Evolutionary conservation across 2,329 filamentous ascomycete species (phyloP).

Genomic region (Fusarium sublunatum): DNA sequence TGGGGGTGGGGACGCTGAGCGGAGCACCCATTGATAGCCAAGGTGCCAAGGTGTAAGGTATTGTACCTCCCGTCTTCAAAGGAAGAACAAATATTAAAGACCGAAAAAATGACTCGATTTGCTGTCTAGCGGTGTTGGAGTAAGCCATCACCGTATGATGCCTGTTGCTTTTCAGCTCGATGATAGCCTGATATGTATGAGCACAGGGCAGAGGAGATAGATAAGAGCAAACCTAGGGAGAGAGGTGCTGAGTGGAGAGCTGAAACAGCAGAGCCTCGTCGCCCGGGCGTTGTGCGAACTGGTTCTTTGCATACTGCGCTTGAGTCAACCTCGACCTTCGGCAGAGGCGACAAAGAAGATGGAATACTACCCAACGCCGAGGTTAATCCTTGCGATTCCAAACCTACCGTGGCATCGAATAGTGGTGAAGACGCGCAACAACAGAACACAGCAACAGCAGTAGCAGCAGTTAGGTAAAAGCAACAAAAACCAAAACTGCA

Average conservation of each 20-base stretch:
- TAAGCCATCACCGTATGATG: slow-evolving; percentile 8
- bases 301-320: slow-evolving; percentile 15
- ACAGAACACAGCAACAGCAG: not conserved
- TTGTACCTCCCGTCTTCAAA: not conserved
- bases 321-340: slow-evolving; percentile 1
- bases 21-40: slow-evolving; percentile 5
- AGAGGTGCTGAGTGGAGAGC: slow-evolving; percentile 25
- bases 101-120: slow-evolving; percentile 17
- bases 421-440: not conserved
- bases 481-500: slow-evolving; percentile 32
- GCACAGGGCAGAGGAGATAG: slow-evolving; percentile 12
- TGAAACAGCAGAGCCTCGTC: slow-evolving; percentile 19
- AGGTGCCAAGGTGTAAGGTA: not conserved
- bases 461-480: slow-evolving; percentile 33
- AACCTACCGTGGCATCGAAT: slow-evolving; percentile 8
- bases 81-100: slow-evolving; percentile 17
- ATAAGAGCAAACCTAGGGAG: slow-evolving; percentile 14
- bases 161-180: slow-evolving; percentile 9
- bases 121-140: slow-evolving; percentile 9
- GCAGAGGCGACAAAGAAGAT: slow-evolving; percentile 9
- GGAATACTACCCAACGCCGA: slow-evolving; percentile 13
- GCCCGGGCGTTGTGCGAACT: slow-evolving; percentile 17
- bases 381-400: slow-evolving; percentile 12
- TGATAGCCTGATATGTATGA: slow-evolving; percentile 6
- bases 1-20: slow-evolving; percentile 26